Percentiles rank a stretch among this genome's conserved stretches.
These are phyloP conservation scores for Purshia tridentata DNA, from an alignment of 306 rosid genomes.

Conservation along the genomic window DNA sequence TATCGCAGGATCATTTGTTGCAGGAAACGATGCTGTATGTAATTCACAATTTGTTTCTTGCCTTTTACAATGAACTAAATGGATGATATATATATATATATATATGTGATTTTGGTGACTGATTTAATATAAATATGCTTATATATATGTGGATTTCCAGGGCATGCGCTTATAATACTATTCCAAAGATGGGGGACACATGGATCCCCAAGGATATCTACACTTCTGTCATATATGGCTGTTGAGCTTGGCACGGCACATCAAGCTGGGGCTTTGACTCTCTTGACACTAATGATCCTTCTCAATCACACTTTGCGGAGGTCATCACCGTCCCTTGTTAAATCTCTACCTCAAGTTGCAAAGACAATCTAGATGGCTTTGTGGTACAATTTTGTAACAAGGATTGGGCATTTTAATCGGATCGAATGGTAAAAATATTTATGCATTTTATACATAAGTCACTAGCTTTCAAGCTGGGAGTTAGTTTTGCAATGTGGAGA, in stretches of 20 bases:
- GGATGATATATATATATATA: background rate
- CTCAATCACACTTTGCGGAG: conserved; percentile 71
- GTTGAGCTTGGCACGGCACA: conserved; percentile 82
- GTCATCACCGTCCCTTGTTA: conserved; percentile 63
- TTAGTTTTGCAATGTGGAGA: background rate
- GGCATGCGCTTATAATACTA: conserved; percentile 92
- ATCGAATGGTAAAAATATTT: background rate
- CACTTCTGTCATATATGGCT: conserved; percentile 78
- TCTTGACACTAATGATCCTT: conserved; percentile 59
- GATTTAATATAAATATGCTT: conserved; percentile 13
- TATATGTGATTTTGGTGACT: background rate
- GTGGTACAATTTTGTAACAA: no score
- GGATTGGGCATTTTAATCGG: background rate
- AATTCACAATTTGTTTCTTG: conserved; percentile 12
- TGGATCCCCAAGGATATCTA: conserved; percentile 80
- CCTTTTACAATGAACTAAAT: conserved; percentile 14
- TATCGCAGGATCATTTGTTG: conserved; percentile 89
- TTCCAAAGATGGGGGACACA: conserved; percentile 84
- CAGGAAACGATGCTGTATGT: conserved; percentile 92
- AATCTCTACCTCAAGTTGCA: conserved; percentile 67
- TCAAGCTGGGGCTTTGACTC: conserved; percentile 90
- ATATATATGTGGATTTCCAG: conserved; percentile 39
- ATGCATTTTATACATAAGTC: background rate
- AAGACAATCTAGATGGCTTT: conserved; percentile 37
- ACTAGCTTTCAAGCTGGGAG: background rate